phyloP scores from a whole-genome alignment of 768 basidiomycete genomes.

The Amanita subjunquillea region DNA sequence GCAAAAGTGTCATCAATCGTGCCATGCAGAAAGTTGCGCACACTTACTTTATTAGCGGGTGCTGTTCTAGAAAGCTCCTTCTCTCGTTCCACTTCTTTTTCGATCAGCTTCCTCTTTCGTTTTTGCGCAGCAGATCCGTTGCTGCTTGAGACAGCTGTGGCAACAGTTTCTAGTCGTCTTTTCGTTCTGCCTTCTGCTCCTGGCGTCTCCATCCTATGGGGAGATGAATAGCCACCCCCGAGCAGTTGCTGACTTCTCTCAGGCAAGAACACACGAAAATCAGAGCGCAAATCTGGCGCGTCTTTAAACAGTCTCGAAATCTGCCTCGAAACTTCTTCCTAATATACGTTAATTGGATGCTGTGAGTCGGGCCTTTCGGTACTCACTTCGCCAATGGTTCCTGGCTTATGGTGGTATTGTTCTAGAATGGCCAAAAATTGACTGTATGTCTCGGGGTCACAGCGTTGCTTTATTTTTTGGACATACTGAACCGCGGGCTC shows the following conservation, averaged over 20 bases:
- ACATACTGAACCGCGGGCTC: slow-evolving; percentile 89
- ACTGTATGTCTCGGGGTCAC: slow-evolving; percentile 80
- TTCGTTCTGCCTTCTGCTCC: slow-evolving; percentile 29
- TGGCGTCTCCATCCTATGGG: slow-evolving; percentile 23
- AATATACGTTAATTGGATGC: slow-evolving; percentile 9
- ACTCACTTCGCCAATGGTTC: slow-evolving; percentile 50
- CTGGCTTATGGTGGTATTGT: slow-evolving; percentile 48
- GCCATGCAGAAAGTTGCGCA: not conserved
- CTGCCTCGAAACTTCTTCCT: slow-evolving; percentile 62
- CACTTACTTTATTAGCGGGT: slow-evolving; percentile 26
- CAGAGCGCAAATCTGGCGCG: slow-evolving; percentile 61
- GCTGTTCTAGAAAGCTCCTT: slow-evolving; percentile 17
- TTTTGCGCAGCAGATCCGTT: slow-evolving; percentile 42
- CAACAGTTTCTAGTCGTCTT: slow-evolving; percentile 33
- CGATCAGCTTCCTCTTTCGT: slow-evolving; percentile 54
- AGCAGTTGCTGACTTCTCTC: slow-evolving; percentile 40
- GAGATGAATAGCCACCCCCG: slow-evolving; percentile 30
- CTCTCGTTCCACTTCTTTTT: slow-evolving; percentile 35
- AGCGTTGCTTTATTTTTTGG: slow-evolving; percentile 92
- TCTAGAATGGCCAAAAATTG: slow-evolving; percentile 72
- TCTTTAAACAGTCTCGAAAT: slow-evolving; percentile 67
- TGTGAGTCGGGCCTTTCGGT: slow-evolving; percentile 1
- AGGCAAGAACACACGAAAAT: slow-evolving; percentile 71
- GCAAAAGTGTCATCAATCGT: slow-evolving; percentile 5
- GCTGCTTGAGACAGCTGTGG: slow-evolving; percentile 16